phyloP scores from a whole-genome alignment of 768 basidiomycete genomes.

The Podaxis pistillaris region DNA sequence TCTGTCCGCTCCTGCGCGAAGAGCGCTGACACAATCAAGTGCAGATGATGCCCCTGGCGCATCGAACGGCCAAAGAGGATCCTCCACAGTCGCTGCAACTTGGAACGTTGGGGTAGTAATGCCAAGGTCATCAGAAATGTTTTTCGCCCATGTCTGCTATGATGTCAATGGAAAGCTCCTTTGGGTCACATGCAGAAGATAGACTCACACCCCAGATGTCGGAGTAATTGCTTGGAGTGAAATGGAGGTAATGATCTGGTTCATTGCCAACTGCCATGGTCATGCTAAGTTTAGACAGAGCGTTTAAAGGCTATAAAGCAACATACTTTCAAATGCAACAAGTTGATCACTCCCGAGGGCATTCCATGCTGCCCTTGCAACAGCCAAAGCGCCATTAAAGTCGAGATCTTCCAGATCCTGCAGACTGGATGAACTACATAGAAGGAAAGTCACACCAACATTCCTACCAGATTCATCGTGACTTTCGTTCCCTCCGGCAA shows the following conservation, averaged over 20 bases:
- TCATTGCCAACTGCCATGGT: conserved; percentile 47
- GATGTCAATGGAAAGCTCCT: background rate
- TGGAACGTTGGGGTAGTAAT: conserved; percentile 42
- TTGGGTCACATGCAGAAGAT: background rate
- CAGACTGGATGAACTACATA: background rate
- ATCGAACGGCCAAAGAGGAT: conserved; percentile 52
- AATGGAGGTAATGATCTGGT: conserved; percentile 48
- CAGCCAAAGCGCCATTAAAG: conserved; percentile 38
- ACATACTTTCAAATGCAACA: conserved; percentile 43
- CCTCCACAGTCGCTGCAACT: conserved; percentile 47
- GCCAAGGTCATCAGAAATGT: conserved; percentile 32
- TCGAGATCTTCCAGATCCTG: conserved; percentile 46
- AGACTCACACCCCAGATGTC: conserved; percentile 41
- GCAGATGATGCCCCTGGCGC: conserved; percentile 39
- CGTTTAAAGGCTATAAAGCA: background rate
- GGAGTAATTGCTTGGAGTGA: conserved; percentile 44
- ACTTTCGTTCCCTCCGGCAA: conserved; percentile 47
- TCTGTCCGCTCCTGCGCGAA: conserved; percentile 43
- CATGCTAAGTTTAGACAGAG: background rate
- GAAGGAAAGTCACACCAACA: background rate
- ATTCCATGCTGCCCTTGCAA: conserved; percentile 41
- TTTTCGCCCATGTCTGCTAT: conserved; percentile 45
- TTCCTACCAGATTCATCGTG: conserved; percentile 41
- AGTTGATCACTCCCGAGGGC: conserved; percentile 38
- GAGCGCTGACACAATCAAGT: conserved; percentile 47